Evolutionary conservation across 768 basidiomycete species (phyloP).

Genomic region (Asterophora parasitica): DNA sequence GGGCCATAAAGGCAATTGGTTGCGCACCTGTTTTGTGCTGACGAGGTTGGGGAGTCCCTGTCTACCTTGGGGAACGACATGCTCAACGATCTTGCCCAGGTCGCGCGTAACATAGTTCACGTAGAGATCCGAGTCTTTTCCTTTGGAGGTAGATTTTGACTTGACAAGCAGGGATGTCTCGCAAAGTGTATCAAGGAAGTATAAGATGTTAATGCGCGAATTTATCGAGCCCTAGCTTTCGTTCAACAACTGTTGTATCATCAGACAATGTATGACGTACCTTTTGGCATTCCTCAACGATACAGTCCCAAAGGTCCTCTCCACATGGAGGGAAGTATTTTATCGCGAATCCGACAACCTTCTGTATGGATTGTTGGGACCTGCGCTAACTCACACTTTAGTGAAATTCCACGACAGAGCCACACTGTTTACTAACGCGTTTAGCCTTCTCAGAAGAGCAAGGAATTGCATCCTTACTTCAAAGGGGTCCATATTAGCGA

Average conservation of each 20-base stretch:
- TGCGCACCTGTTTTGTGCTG: constrained; percentile 77
- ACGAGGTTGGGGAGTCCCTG: constrained; percentile 84
- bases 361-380: constrained; percentile 84
- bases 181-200: constrained; percentile 86
- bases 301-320: constrained; percentile 92
- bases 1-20: neutral
- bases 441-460: constrained; percentile 52
- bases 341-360: constrained; percentile 78
- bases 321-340: constrained; percentile 83
- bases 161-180: constrained; percentile 70
- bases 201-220: constrained; percentile 88
- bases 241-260: neutral
- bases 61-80: constrained; percentile 84
- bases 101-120: constrained; percentile 77
- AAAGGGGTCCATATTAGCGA: constrained; percentile 51
- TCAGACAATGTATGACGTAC: constrained; percentile 29
- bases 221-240: constrained; percentile 71
- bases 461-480: constrained; percentile 76
- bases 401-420: constrained; percentile 6
- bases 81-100: constrained; percentile 70
- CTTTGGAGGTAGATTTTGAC: constrained; percentile 43
- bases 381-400: constrained; percentile 36
- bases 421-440: constrained; percentile 45
- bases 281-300: constrained; percentile 88
- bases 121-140: constrained; percentile 53